Percentiles rank a stretch among this genome's conserved stretches.
Evolutionary conservation across 345 rosid species (phyloP).

Genomic region (Angophora floribunda): DNA sequence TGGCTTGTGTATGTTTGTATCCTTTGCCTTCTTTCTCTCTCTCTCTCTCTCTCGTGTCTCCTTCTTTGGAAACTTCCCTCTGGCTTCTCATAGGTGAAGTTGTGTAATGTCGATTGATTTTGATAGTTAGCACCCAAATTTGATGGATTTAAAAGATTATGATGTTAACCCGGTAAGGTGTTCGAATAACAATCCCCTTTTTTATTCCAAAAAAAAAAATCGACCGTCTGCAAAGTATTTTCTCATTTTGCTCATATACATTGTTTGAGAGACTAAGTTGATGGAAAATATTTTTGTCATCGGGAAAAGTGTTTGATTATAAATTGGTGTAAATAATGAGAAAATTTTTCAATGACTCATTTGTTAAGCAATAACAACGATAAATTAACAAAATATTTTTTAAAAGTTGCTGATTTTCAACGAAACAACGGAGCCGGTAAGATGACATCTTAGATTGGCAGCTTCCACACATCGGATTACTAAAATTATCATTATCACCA

Average conservation of each 20-base stretch:
- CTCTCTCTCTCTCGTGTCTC: neutral
- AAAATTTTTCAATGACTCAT: neutral
- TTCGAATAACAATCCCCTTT: neutral
- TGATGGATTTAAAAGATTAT: neutral
- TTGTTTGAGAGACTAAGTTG: neutral
- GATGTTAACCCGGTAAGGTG: fast-evolving
- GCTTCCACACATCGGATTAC: neutral
- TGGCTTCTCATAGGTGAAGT: neutral
- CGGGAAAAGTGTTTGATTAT: neutral
- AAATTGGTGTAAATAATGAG: neutral
- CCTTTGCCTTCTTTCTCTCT: neutral
- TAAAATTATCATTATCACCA: neutral
- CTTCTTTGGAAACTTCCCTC: neutral
- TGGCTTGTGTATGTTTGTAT: neutral
- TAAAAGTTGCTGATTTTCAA: neutral
- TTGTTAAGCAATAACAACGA: neutral
- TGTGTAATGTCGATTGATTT: neutral
- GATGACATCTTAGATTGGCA: neutral
- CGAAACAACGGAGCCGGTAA: neutral
- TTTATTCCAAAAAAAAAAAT: neutral
- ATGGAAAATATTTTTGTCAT: fast-evolving
- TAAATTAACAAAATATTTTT: neutral
- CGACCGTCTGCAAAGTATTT: fast-evolving
- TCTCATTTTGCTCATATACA: neutral
- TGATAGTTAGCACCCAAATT: neutral